Evolutionary conservation across 306 rosid species (phyloP).

Genomic region (Vicia faba): DNA sequence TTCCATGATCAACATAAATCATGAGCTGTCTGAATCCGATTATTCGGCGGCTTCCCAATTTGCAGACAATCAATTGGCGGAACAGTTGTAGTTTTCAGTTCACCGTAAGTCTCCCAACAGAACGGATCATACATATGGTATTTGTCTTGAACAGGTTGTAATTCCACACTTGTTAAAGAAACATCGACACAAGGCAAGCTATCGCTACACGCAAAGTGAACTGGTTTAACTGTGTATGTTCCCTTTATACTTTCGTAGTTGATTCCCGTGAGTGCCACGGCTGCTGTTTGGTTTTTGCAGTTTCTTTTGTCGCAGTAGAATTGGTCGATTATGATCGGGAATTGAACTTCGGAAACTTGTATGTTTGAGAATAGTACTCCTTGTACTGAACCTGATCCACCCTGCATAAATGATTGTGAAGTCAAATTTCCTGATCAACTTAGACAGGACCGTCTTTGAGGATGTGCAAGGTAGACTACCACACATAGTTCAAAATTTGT

Average conservation of each 20-base stretch:
- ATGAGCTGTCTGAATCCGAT: constrained; percentile 66
- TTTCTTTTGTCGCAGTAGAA: constrained; percentile 83
- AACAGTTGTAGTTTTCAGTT: constrained; percentile 69
- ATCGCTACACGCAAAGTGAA: constrained; percentile 95
- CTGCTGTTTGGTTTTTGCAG: constrained; percentile 77
- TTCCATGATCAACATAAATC: constrained; percentile 61
- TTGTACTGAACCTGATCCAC: constrained; percentile 91
- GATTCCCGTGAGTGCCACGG: constrained; percentile 85
- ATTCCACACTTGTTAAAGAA: constrained; percentile 68
- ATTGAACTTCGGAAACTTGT: constrained; percentile 80
- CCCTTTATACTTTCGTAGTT: constrained; percentile 84
- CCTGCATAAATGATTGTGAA: constrained; percentile 52
- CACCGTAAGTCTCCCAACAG: constrained; percentile 96
- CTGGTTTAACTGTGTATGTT: constrained; percentile 85
- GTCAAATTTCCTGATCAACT: too few relatives aligned
- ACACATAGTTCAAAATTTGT: too few relatives aligned
- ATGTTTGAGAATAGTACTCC: constrained; percentile 89
- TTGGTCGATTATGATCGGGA: constrained; percentile 93
- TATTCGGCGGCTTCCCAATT: constrained; percentile 80
- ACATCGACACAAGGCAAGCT: constrained; percentile 83
- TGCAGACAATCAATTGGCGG: constrained; percentile 85
- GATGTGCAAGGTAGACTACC: too few relatives aligned
- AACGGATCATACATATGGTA: constrained; percentile 81
- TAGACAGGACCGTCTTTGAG: too few relatives aligned
- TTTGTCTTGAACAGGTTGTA: constrained; percentile 73